phyloP scores from a whole-genome alignment of 192 early-diverging fungal species.

The Coemansia sp. region DNA sequence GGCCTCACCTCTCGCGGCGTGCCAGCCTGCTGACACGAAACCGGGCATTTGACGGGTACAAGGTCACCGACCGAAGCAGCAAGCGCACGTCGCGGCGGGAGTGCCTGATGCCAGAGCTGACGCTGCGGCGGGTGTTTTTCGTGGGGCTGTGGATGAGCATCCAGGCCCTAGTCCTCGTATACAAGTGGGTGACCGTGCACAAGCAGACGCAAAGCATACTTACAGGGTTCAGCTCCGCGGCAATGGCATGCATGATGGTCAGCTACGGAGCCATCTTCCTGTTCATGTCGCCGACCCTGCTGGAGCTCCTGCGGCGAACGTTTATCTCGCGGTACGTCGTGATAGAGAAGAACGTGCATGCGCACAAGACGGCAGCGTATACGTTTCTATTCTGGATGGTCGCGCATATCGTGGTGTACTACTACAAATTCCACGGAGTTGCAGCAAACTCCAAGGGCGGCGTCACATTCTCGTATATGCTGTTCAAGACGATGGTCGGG shows the following conservation, averaged over 20 bases:
- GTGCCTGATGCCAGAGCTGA: constrained; percentile 48
- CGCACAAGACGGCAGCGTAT: constrained; percentile 80
- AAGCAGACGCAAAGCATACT: constrained; percentile 39
- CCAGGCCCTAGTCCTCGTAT: constrained; percentile 60
- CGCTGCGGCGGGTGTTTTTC: constrained; percentile 54
- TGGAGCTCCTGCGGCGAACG: constrained; percentile 75
- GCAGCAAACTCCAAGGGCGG: constrained; percentile 35
- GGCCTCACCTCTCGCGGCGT: constrained; percentile 15
- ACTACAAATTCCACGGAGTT: constrained; percentile 65
- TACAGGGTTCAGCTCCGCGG: constrained; percentile 35
- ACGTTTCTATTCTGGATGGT: constrained; percentile 71
- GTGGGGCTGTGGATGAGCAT: constrained; percentile 62
- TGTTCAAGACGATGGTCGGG: constrained; percentile 66
- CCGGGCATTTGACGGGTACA: constrained; percentile 55
- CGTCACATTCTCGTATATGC: constrained; percentile 51
- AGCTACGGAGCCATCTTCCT: constrained; percentile 63
- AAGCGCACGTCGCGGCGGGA: background rate
- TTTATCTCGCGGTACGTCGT: constrained; percentile 70
- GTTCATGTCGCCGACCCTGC: constrained; percentile 80
- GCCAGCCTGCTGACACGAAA: constrained; percentile 50
- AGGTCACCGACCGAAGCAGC: constrained; percentile 20
- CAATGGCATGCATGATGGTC: constrained; percentile 57
- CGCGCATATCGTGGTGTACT: constrained; percentile 72
- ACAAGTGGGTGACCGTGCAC: constrained; percentile 61
- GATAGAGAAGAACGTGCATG: constrained; percentile 85